Base-by-base conservation (phyloP, 2,329 filamentous ascomycete genomes). In the Penicillium sp. region DNA sequence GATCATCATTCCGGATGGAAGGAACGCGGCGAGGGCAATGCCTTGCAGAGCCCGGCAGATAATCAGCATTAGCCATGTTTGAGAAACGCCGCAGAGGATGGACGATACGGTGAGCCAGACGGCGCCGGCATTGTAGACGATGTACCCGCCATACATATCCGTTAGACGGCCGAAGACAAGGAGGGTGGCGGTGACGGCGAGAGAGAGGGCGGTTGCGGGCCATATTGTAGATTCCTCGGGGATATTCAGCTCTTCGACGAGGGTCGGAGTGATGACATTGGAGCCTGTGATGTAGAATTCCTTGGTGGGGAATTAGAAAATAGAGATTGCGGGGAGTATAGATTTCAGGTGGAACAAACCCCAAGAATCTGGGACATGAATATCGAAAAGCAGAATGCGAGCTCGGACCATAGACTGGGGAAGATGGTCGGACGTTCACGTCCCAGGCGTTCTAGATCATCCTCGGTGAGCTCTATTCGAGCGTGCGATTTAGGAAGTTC, bases 281-380 rank as follows among this genome's bases (percentile, higher is more conserved):
- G 89, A 92, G 20, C 86, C 86, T 31, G 80, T 84, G 34, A 90
- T 75, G 56, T 82, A 84, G 62, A 82, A 89, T 65, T 89, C 84
- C 71, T 77, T 42, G 6, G 18, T 10, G 15, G 20, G 25, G 18
- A 9, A 22, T 5, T 22, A 37, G 35, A 41, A 9, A 41, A 26
- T 7, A 15, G 13, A 25, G 13, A 25, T 7, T 11, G 3, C 3
- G 23, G 14, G 23, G 14, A n/a, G 32, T 5, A 15, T 8, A 2
- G n/a, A 11, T 9, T 13, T 17, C 15, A 10, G 15, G 9, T 17
- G 9, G 3, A 2, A 60, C 71, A 38, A 61, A 75, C 73, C 30
- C 75, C 70, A 51, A 82, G 70, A 44, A 82, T 73, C 65, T 82
- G 80, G 30, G 77, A 80, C 44, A 76, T 72, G 9, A 80, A 63